Conservation (phyloP, 148 eudicot genomes). For the Polygonum aviculare region DNA sequence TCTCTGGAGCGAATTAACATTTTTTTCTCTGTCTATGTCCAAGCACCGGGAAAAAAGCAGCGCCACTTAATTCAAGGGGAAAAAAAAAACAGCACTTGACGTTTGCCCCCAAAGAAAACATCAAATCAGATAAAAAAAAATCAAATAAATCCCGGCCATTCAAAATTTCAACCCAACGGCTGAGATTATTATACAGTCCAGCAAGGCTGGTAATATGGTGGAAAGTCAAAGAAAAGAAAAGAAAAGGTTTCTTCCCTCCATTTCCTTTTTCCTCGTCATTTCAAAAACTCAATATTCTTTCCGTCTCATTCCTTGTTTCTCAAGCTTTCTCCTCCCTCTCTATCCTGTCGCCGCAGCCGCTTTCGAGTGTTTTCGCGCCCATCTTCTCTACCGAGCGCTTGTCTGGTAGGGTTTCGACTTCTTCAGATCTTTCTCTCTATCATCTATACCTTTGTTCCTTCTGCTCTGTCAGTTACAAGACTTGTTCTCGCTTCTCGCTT, state of each 20-base stretch:
- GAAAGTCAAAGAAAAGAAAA: background rate
- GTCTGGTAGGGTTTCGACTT: background rate
- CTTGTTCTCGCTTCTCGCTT: background rate
- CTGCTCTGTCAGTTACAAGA: background rate
- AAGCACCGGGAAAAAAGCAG: no score
- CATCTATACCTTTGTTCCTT: background rate
- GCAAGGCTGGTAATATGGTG: no score
- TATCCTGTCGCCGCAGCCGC: background rate
- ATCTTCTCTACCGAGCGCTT: background rate
- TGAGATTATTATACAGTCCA: no score
- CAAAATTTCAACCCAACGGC: no score
- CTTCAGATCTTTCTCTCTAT: background rate
- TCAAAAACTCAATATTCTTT: background rate
- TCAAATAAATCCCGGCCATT: no score
- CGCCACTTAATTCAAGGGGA: no score
- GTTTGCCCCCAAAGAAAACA: no score
- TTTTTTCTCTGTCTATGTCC: no score
- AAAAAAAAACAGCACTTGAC: no score
- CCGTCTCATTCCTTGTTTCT: background rate
- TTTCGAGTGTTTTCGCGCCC: background rate
- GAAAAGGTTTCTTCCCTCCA: constrained; percentile 6
- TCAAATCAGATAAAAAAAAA: no score
- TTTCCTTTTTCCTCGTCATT: background rate
- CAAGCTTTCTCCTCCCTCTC: constrained; percentile 3
- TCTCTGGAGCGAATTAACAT: no score